A percentile compares a stretch with the other conserved stretches of the same genome.
Evolutionary conservation across 441 rosid genomes (phyloP).

Genomic region (Viola pubescens): DNA sequence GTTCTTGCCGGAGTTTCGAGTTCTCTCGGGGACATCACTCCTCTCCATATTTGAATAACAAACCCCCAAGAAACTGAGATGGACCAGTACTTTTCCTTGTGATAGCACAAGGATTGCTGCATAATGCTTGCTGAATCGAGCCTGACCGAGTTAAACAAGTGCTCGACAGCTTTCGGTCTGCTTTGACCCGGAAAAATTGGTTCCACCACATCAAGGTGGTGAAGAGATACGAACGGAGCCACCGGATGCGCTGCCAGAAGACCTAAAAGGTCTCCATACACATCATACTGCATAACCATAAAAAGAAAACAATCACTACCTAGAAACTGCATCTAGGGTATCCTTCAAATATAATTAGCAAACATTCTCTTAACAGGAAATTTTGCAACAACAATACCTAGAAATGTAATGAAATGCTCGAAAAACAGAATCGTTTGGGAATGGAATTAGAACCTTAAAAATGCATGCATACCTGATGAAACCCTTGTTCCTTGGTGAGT

Average conservation of each 20-base stretch:
- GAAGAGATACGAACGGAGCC: constrained; percentile 64
- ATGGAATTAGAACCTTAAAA: background rate
- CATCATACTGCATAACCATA: constrained; percentile 57
- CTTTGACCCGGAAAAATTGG: constrained; percentile 63
- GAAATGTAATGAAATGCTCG: too few species aligned
- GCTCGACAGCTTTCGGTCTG: constrained; percentile 42
- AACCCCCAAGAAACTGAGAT: constrained; percentile 85
- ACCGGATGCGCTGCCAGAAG: constrained; percentile 67
- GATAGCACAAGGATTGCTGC: constrained; percentile 86
- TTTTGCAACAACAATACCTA: background rate
- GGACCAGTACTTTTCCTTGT: constrained; percentile 50
- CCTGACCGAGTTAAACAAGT: constrained; percentile 46
- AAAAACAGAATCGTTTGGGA: background rate
- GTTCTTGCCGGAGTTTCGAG: constrained; percentile 86
- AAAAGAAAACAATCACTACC: background rate
- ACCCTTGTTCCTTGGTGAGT: constrained; percentile 72
- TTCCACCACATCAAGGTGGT: constrained; percentile 70
- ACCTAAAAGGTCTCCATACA: constrained; percentile 67
- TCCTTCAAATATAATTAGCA: background rate
- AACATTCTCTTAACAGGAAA: background rate
- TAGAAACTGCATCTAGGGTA: background rate
- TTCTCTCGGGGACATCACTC: constrained; percentile 71
- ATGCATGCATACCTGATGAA: constrained; percentile 58
- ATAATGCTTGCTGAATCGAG: constrained; percentile 68
- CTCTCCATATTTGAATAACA: constrained; percentile 61